These are phyloP conservation scores for Gamsiella multidivaricata DNA, from an alignment of 192 early-diverging fungal species.

Conservation along the genomic window DNA sequence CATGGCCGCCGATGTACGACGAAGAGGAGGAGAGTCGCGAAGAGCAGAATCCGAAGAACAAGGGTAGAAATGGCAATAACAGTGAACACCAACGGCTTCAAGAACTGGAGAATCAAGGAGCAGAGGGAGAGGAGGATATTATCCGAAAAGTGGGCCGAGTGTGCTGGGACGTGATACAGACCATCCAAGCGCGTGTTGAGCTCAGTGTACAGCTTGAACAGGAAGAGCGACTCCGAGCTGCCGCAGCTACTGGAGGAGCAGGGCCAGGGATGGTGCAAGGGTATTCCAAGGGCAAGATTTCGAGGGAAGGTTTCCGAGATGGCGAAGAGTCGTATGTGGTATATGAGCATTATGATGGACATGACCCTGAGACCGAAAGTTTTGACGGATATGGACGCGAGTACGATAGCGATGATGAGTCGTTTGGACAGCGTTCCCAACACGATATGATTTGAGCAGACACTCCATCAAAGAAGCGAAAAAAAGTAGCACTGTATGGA, in stretches of 20 bases:
- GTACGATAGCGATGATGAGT: slow-evolving; percentile 43
- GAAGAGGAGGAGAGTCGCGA: background rate
- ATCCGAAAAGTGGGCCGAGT: slow-evolving; percentile 19
- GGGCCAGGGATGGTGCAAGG: background rate
- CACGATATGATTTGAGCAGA: slow-evolving; percentile 3
- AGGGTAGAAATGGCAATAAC: too few species aligned
- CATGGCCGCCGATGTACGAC: background rate
- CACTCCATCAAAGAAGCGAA: background rate
- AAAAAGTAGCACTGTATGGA: background rate
- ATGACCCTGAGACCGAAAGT: slow-evolving; percentile 19
- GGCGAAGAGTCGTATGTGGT: slow-evolving; percentile 35
- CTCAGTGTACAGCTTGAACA: slow-evolving; percentile 29
- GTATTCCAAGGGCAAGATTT: slow-evolving; percentile 8
- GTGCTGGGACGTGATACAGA: slow-evolving; percentile 35
- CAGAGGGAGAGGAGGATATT: slow-evolving; percentile 19
- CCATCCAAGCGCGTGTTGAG: slow-evolving; percentile 25
- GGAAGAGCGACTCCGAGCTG: slow-evolving; percentile 17
- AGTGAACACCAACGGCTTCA: background rate
- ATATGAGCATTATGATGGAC: slow-evolving; percentile 25
- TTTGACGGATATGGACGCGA: slow-evolving; percentile 21
- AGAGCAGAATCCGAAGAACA: background rate
- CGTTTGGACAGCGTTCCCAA: slow-evolving; percentile 10
- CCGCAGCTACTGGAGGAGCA: background rate
- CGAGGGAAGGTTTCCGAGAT: slow-evolving; percentile 31
- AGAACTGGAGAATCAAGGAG: background rate